These are phyloP conservation scores for Chaetomiaceae sp. DNA, from an alignment of 2,329 filamentous ascomycete genomes.

Conservation along the genomic window DNA sequence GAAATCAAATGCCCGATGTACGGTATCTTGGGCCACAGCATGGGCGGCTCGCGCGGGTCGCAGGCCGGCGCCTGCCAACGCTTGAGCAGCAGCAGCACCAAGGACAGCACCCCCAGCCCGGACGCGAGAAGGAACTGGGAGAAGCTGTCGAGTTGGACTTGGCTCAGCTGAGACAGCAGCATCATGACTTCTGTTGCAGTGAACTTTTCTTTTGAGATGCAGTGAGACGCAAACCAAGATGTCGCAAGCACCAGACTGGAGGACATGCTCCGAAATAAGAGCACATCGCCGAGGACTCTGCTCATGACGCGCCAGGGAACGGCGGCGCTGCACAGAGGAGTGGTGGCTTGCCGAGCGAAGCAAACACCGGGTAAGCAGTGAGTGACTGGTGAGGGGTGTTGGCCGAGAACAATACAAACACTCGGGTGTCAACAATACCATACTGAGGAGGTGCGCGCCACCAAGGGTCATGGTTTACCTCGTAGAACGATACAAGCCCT, in stretches of 20 bases:
- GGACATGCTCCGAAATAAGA: too few species aligned
- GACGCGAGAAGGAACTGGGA: not conserved
- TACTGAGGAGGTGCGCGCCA: too few species aligned
- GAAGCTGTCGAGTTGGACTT: not conserved
- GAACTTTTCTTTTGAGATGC: not conserved
- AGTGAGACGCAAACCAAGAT: not conserved
- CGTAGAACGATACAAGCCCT: not conserved
- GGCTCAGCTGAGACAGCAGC: not conserved
- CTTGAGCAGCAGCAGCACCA: not conserved
- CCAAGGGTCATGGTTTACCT: too few species aligned
- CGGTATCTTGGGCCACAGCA: conserved; percentile 12
- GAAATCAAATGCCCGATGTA: conserved; percentile 16
- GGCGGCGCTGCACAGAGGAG: too few species aligned
- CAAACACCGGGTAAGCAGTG: too few species aligned
- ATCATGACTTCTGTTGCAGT: not conserved
- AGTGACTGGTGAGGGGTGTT: not conserved
- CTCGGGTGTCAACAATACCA: too few species aligned
- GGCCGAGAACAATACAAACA: not conserved
- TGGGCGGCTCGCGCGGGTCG: conserved; percentile 18
- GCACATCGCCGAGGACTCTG: not conserved
- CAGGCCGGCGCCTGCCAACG: conserved; percentile 2
- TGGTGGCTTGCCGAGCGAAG: not conserved
- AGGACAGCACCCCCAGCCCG: not conserved
- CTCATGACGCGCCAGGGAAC: not conserved
- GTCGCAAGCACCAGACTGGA: too few species aligned